phyloP scores from a whole-genome alignment of 768 basidiomycete genomes.

The Tylopilus intermedius region DNA sequence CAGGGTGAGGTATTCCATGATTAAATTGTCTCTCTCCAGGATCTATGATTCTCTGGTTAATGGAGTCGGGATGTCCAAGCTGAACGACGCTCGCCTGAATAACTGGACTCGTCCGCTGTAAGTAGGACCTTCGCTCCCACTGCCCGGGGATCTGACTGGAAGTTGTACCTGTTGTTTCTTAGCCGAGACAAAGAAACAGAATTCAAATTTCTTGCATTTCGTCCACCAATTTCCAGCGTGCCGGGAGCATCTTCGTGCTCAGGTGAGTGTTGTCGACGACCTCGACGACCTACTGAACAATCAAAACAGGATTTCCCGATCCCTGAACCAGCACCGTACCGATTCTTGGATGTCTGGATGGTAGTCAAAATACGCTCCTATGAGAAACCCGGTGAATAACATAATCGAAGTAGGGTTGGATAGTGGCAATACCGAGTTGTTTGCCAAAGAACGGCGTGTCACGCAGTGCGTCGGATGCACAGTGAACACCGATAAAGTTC shows the following conservation, averaged over 20 bases:
- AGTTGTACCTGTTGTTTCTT: slow-evolving; percentile 52
- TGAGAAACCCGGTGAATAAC: neutral
- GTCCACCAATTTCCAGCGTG: slow-evolving; percentile 48
- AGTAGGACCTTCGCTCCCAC: slow-evolving; percentile 61
- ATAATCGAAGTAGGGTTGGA: neutral
- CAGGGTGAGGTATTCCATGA: slow-evolving; percentile 74
- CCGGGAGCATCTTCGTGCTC: slow-evolving; percentile 51
- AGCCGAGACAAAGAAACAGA: slow-evolving; percentile 7
- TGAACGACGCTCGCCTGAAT: slow-evolving; percentile 42
- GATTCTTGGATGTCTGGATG: slow-evolving; percentile 63
- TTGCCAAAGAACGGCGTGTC: slow-evolving; percentile 53
- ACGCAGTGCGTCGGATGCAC: slow-evolving; percentile 56
- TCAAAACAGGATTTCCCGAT: neutral
- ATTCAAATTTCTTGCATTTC: slow-evolving; percentile 47
- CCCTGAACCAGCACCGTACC: slow-evolving; percentile 34
- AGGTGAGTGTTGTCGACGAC: slow-evolving; percentile 57
- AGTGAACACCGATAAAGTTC: slow-evolving; percentile 66
- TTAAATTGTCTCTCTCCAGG: slow-evolving; percentile 40
- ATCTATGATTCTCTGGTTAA: slow-evolving; percentile 14
- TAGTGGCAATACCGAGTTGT: slow-evolving; percentile 44
- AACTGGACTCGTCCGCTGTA: slow-evolving; percentile 61
- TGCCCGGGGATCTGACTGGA: slow-evolving; percentile 62
- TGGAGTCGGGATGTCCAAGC: neutral
- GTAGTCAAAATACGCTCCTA: slow-evolving; percentile 67
- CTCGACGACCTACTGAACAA: slow-evolving; percentile 45